Conservation (phyloP, 495 filamentous ascomycete genomes). For the Aspergillus sclerotiicarbonarius region DNA sequence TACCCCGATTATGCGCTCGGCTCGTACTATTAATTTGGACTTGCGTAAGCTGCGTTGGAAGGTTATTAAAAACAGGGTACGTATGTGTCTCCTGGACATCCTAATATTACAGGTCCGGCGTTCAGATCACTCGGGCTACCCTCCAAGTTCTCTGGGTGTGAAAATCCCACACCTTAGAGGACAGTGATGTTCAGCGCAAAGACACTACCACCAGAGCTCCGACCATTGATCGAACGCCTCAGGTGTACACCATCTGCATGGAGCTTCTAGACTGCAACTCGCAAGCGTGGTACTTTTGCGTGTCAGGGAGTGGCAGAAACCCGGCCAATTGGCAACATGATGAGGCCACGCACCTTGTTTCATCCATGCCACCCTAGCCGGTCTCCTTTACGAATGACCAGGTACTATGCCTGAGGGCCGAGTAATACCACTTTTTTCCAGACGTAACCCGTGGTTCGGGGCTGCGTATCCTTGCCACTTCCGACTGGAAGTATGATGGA, state of each 20-base stretch:
- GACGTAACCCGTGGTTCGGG: conserved; percentile 11
- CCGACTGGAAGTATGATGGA: conserved; percentile 11
- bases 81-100: neutral
- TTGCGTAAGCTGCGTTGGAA: conserved; percentile 3
- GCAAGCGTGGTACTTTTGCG: conserved; percentile 10
- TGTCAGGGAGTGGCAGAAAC: conserved; percentile 17
- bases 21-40: conserved; percentile 3
- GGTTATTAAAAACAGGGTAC: neutral
- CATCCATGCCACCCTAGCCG: conserved; percentile 5
- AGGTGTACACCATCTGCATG: conserved; percentile 7
- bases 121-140: neutral
- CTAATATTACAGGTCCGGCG: neutral
- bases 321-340: conserved; percentile 10
- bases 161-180: neutral
- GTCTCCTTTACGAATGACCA: neutral
- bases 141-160: neutral
- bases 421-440: neutral
- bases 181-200: neutral
- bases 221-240: neutral
- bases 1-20: neutral
- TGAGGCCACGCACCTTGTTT: conserved; percentile 26
- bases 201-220: neutral
- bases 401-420: neutral
- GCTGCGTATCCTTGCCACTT: conserved; percentile 8
- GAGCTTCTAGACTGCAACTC: conserved; percentile 6